Evolutionary conservation across 2,329 filamentous ascomycete genomes (phyloP).

Genomic region (Acephala macrosclerotiorum): DNA sequence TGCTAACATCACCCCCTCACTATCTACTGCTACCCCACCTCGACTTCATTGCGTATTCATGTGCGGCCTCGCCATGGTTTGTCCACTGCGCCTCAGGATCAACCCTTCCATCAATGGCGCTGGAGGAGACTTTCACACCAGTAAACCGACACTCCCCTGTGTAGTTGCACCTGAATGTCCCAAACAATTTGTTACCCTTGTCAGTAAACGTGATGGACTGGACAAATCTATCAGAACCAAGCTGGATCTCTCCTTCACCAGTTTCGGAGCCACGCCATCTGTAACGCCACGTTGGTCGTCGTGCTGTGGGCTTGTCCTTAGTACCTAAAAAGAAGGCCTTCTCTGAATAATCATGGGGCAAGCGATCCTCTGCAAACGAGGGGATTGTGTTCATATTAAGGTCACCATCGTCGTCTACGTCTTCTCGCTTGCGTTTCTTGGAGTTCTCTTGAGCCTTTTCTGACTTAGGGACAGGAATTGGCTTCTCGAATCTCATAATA

Average conservation of each 20-base stretch:
- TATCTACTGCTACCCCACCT: constrained; percentile 21
- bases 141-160: constrained; percentile 27
- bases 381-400: constrained; percentile 13
- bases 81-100: constrained; percentile 28
- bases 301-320: constrained; percentile 30
- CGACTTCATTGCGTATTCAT: constrained; percentile 20
- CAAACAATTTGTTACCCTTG: constrained; percentile 27
- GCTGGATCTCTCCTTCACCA: constrained; percentile 32
- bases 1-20: no score
- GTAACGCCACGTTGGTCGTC: constrained; percentile 30
- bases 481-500: constrained; percentile 33
- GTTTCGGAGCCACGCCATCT: constrained; percentile 34
- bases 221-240: constrained; percentile 23
- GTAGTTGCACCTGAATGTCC: constrained; percentile 24
- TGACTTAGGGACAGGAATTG: constrained; percentile 18
- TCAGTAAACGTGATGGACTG: constrained; percentile 29
- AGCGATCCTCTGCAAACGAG: neutral
- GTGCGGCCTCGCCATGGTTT: constrained; percentile 23
- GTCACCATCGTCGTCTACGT: constrained; percentile 29
- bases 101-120: constrained; percentile 9
- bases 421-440: constrained; percentile 27
- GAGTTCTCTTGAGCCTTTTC: constrained; percentile 8
- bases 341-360: constrained; percentile 11
- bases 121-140: constrained; percentile 17
- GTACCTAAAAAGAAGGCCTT: constrained; percentile 22